Conservation (phyloP, 2,329 filamentous ascomycete species). For the Lecanicillium sp. region DNA sequence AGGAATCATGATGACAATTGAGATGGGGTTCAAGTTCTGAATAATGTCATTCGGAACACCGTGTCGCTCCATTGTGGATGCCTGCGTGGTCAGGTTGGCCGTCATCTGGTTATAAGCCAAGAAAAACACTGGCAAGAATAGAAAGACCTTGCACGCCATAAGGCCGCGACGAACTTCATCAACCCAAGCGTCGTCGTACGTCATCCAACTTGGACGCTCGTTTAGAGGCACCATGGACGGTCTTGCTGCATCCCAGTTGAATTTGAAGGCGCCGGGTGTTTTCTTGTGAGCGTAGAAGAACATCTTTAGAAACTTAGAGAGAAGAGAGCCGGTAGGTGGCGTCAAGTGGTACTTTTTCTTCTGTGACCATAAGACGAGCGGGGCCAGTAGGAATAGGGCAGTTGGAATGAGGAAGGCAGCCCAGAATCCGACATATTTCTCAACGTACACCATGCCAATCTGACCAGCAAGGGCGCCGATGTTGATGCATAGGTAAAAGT, state of each 20-base stretch:
- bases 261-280: conserved; percentile 53
- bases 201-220: conserved; percentile 63
- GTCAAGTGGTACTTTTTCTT: conserved; percentile 52
- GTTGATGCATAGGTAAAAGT: conserved; percentile 53
- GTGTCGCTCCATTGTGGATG: conserved; percentile 55
- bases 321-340: conserved; percentile 64
- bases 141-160: conserved; percentile 61
- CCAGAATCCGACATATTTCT: conserved; percentile 72
- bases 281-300: conserved; percentile 53
- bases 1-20: conserved; percentile 68
- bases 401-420: conserved; percentile 62
- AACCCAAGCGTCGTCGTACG: conserved; percentile 76
- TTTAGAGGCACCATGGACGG: conserved; percentile 51
- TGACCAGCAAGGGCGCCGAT: conserved; percentile 53
- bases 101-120: conserved; percentile 52
- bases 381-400: conserved; percentile 52
- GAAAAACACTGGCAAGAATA: conserved; percentile 60
- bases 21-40: conserved; percentile 67
- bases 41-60: conserved; percentile 73
- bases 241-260: conserved; percentile 61
- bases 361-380: conserved; percentile 51
- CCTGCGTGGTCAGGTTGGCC: conserved; percentile 55
- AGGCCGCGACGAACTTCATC: conserved; percentile 67
- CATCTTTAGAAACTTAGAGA: conserved; percentile 57
- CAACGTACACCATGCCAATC: conserved; percentile 59